Base-by-base conservation (phyloP, 768 basidiomycete genomes). In the Albatrellus ellisii region DNA sequence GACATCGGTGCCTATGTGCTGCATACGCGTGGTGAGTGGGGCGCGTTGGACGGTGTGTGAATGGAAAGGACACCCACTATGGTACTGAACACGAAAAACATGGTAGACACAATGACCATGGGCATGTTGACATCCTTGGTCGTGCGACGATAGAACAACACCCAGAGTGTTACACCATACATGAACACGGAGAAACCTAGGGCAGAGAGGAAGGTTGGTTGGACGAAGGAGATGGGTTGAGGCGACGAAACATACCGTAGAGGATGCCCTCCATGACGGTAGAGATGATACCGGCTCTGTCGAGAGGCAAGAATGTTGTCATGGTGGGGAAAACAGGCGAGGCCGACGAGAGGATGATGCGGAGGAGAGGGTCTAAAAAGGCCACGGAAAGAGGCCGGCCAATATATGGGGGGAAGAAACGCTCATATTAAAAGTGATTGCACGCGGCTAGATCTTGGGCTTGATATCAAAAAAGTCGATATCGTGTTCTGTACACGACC, bases 171-270 rank as follows among this genome's bases (percentile, higher is more conserved):
- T 8, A 41, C 27, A 11, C 39, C 27, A 12, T 29, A 41, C 39
- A 41, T 41, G 39, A 41, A 41, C 5, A 41, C 39, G n/a, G 39
- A 41, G 28, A 41, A 41, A 10, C 39, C 39, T 41, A 21, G 3
- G 26, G 21, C n/a, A n/a, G n/a, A n/a, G n/a, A n/a, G n/a, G n/a
- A n/a, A n/a, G n/a, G n/a, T n/a, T n/a, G n/a, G n/a, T n/a, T n/a
- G n/a, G n/a, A n/a, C n/a, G n/a, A n/a, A n/a, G n/a, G n/a, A n/a
- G n/a, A n/a, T n/a, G n/a, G n/a, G n/a, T n/a, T n/a, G n/a, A 36
- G 10, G 4, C 3, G 11, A 25, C 10, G 17, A 22, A 14, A 29
- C 39, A 5, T 22, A 42, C 41, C 41, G 21, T 42, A 42, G 4
- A 42, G 25, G 18, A 42, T 27, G 12, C 24, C 41, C 33, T 42